Base-by-base conservation (phyloP, 305 asterid genomes). In the Euphrasia arctica region DNA sequence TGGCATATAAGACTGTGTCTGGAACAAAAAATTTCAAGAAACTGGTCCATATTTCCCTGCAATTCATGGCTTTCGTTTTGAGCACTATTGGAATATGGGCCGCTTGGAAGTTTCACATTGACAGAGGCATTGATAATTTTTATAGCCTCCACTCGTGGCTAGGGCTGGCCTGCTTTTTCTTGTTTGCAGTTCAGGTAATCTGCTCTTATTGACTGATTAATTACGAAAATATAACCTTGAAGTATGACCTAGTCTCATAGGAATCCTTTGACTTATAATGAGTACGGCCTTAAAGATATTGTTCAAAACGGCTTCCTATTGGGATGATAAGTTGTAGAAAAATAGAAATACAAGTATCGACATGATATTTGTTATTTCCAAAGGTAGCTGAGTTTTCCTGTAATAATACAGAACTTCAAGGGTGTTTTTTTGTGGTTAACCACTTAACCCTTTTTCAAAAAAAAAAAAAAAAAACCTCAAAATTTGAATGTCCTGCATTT, bases 111-210 rank as follows among this genome's bases (percentile, higher is more conserved):
- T 83, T 82, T 79, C 98, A 87, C 72, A 66, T 54, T 10, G 59
- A 54, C 14, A 54, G 9, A 25, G 59, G 57, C 39, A 11, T 54
- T 27, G 59, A 54, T 28, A 54, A 54, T 25, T 54, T 65, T 79
- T 90, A 87, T 72, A 90, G 92, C 77, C 96, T 93, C 70, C 98
- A 90, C 80, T 90, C 96, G 4, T 93, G 97, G 97, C 79, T 93
- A 15, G 98, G 98, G 72, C 70, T 93, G 25, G 80, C 85, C 60
- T 79, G 94, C 67, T 78, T 93, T 54, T 75, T 84, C 80, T 71
- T 93, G 75, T 93, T 93, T 70, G 90, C 80, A 66, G 58, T 83
- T 73, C 97, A 90, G 97, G 97, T 89, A 60, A 13, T 54, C 12
- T 5, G 12, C n/a, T 18, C 59, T 3, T 57, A 25, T 7, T 54